Evolutionary conservation across 495 filamentous ascomycete genomes (phyloP), one percentile per base, ranked within the genome.

Genomic region (Tuber microsphaerosporum): DNA sequence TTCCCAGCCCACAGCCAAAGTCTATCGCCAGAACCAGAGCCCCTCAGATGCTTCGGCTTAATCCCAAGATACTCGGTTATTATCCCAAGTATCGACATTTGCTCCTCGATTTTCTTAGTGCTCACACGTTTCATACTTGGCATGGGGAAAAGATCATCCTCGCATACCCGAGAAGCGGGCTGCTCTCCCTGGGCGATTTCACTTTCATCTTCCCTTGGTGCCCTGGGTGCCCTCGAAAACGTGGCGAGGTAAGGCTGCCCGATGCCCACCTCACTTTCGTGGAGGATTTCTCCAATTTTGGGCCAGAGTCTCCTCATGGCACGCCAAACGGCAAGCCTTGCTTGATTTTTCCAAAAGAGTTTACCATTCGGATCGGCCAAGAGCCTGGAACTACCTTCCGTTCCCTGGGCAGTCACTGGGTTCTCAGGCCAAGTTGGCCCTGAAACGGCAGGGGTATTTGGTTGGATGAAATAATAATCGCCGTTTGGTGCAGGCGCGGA

Each of bases 221-320:
- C 16, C n/a, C 31, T n/a, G 65, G 17, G n/a, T 43, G 44, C 41
- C 65, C 14, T 51, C 16, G 56, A 34, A 19, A 34, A 65, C 56
- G 56, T 34, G 26, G 26, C 56, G 26, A 65, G 56, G 56, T 31
- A 65, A 65, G 56, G 56, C 26, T 34, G 56, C 4, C 34, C 56
- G 26, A 26, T 65, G 26, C 69, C 75, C n/a, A 79, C 73, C 72
- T 79, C 77, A 10, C 69, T 61, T 31, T 79, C 77, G 2, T 22
- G 34, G 10, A 79, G 78, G 20, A 79, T 79, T 16, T 79, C 77
- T 19, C 61, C 76, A 12, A 79, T 78, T 44, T 79, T 79, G 31
- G 77, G 77, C 77, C 77, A 79, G 42, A 79, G 42, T 46, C 77
- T 74, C 65, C 78, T 79, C 77, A 79, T 79, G 34, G 77, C 77